These are phyloP conservation scores for Oleoguttula mirabilis DNA, from an alignment of 495 filamentous ascomycete genomes.

Conservation along the genomic window DNA sequence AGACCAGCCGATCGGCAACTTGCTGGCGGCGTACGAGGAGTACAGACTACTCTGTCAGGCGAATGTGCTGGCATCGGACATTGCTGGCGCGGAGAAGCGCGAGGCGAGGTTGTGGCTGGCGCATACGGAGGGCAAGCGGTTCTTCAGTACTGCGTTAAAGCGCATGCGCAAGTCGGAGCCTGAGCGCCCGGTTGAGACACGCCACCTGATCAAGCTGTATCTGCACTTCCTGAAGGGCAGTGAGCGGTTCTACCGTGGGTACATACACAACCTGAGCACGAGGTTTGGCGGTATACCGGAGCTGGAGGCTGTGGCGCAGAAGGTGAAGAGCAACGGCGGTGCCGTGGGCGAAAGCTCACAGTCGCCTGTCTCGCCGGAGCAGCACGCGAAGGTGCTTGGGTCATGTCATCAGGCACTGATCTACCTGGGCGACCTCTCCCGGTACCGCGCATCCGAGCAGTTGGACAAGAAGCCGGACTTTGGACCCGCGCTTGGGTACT, in stretches of 20 bases:
- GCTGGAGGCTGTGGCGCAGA: slow-evolving; percentile 56
- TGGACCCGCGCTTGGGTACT: slow-evolving; percentile 72
- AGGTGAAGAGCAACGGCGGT: slow-evolving; percentile 51
- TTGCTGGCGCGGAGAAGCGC: slow-evolving; percentile 51
- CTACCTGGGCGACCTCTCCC: slow-evolving; percentile 77
- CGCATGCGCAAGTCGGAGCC: slow-evolving; percentile 37
- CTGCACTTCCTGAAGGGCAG: slow-evolving; percentile 66
- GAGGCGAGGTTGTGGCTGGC: slow-evolving; percentile 68
- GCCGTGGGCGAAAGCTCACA: slow-evolving; percentile 22
- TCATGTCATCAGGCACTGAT: slow-evolving; percentile 80
- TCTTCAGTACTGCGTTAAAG: slow-evolving; percentile 54
- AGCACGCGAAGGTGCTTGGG: slow-evolving; percentile 46
- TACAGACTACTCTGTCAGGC: slow-evolving; percentile 58
- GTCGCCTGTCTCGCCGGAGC: slow-evolving; percentile 34
- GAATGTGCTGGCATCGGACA: slow-evolving; percentile 54
- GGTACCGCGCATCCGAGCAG: slow-evolving; percentile 67
- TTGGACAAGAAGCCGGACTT: slow-evolving; percentile 56
- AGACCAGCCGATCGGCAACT: slow-evolving; percentile 11
- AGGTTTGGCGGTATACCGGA: slow-evolving; percentile 60
- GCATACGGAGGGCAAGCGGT: slow-evolving; percentile 62
- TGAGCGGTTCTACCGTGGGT: slow-evolving; percentile 75
- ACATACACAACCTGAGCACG: slow-evolving; percentile 64
- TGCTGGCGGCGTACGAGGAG: slow-evolving; percentile 10
- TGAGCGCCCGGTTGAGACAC: slow-evolving; percentile 58
- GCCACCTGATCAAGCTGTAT: slow-evolving; percentile 72